Evolutionary conservation across 139 green algal species (phyloP), one percentile per base, ranked within the genome.

Genomic region (Auxenochlorella pyrenoidosa): DNA sequence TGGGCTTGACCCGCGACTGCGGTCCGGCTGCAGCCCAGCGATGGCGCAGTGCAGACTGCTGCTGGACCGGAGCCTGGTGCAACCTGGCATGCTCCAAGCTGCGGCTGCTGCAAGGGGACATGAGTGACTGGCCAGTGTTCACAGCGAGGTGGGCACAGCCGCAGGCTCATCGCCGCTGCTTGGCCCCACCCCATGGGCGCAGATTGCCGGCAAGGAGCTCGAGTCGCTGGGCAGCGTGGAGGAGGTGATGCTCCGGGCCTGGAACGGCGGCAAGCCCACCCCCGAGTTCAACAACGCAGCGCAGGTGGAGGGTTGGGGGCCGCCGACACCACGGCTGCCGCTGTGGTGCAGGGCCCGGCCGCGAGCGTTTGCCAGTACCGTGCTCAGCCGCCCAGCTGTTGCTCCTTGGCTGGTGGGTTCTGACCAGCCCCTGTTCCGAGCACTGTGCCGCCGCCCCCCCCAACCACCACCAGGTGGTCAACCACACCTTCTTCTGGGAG

Each of bases 401-500:
- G n/a, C n/a, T n/a, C n/a, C n/a, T n/a, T n/a, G n/a, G n/a, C n/a
- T n/a, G n/a, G n/a, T n/a, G n/a, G n/a, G n/a, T n/a, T n/a, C n/a
- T n/a, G n/a, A n/a, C n/a, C n/a, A n/a, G n/a, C 22, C 59, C 59
- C 3, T 28, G 22, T 68, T 18, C n/a, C n/a, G 68, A 8, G 1
- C 18, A 1, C 70, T 77, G 70, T 21, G 24, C 26, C 21, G 8
- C 36, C 21, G 18, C 36, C 36, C 36, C 16, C 47, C n/a, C 36
- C 36, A 15, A 32, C 16, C 36, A 40, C 22, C 36, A 38, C 24
- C 94, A 98, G 93, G 84, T 95, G 32, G 96, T 96, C 93, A 99
- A 99, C 94, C 97, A 99, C 93, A 95, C 94, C 40, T 99, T 99
- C 90, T 99, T 98, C 94, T 99, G 97, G 96, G 91, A 98, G 91